Evolutionary conservation across 768 basidiomycete genomes (phyloP), one percentile per base, ranked within the genome.

Genomic region (Leccinellum albellum): DNA sequence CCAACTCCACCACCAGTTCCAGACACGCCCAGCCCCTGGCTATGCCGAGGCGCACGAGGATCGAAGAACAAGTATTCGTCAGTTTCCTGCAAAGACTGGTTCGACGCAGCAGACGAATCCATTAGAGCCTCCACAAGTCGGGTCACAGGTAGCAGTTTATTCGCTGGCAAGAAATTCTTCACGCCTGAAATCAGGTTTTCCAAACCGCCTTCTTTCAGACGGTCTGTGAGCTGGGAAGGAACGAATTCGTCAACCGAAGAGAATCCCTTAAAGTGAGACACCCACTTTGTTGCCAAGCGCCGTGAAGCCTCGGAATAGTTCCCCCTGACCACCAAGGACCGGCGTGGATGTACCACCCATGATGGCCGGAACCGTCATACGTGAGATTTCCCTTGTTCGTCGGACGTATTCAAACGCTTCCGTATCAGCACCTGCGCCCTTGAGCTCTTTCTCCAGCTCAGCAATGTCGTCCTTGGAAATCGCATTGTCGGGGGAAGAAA

Each of bases 181-280:
- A 99, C 97, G 37, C 95, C 96, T 0, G 94, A 95, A 60, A 99
- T 91, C 15, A 99, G 79, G 70, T 96, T 96, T 70, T 98, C 95
- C 31, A 98, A 80, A n/a, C 94, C 94, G 33, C 94, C 91, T 68
- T 97, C 96, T 73, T 95, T 91, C 54, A 98, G 76, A 48, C 92
- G 83, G 68, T 94, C 93, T 1, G 94, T 95, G 47, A 98, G 83
- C 94, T 97, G 64, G 28, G 56, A 57, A 33, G 8, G 8, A 14
- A n/a, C 17, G 46, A 17, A 4, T 7, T 6, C 54, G 50, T 54
- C 42, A 57, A 28, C 20, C 23, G n/a, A 42, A 17, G 28, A 49
- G 6, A 52, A n/a, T 0, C 14, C 13, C 1, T 20, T 2, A n/a
- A 35, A 14, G 42, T 14, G 29, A 51, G 46, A 26, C 33, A 73